Evolutionary conservation across 805 yeast genomes (phyloP), one percentile per base, ranked within the genome.

Genomic region (Kodamaea fukazawae): DNA sequence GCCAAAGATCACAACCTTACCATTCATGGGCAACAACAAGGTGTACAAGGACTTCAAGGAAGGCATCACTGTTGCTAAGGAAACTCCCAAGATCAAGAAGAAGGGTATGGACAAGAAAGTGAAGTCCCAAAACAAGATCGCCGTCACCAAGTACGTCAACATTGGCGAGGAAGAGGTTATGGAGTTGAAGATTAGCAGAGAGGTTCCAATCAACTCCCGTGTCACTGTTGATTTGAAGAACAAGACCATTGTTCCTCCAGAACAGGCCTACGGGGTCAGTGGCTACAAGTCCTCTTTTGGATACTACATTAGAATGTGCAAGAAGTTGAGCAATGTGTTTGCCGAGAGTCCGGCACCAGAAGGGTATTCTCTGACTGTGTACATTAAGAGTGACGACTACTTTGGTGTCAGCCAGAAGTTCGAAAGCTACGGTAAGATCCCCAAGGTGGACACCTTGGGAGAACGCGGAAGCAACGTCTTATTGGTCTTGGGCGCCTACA

Each of bases 161-260:
- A 70, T 89, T 32, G 97, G 97, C 1, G 74, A 70, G 41, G 65
- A 67, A 2, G 63, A 75, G 39, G 71, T 81, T 12, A 49, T 89
- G 23, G 82, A 82, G 54, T 69, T 89, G 36, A 65, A 69, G 6
- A 61, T 60, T 13, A 76, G 75, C 46, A 52, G 55, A 29, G 80
- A 79, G 42, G 81, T 86, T 3, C 96, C 96, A 2, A 74, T 78
- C 0, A 79, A 85, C 50, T 87, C 83, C 11, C 69, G 95, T 48
- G 96, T 90, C 7, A 86, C 95, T 0, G 86, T 90, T 2, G 87
- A 90, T 52, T 46, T 79, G 7, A 66, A 76, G 32, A 75, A 74
- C 8, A 73, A 71, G 36, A 74, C 72, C 39, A 76, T 87, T 9
- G 93, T 86, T 0, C 76, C 87, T 1, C 87, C 93, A 6, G 49